Evolutionary conservation across 768 basidiomycete species (phyloP).

Genomic region (Calocybe cyanea): DNA sequence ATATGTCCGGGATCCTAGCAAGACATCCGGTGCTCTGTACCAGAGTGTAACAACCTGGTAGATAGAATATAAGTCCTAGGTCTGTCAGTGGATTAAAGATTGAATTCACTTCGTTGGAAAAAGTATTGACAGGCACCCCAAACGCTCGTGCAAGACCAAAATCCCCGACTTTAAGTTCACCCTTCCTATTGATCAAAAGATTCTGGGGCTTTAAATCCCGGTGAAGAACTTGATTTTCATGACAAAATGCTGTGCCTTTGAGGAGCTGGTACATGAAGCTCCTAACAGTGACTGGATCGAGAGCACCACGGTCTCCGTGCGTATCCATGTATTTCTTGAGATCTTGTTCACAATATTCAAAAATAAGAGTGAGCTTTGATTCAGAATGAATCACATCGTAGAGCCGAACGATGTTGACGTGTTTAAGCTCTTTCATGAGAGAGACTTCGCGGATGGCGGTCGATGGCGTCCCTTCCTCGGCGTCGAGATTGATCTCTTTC

Average conservation of each 20-base stretch:
- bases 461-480: constrained; percentile 97
- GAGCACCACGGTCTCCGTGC: constrained; percentile 91
- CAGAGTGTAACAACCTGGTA: constrained; percentile 91
- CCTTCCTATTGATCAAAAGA: constrained; percentile 93
- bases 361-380: constrained; percentile 95
- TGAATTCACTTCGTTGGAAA: constrained; percentile 81
- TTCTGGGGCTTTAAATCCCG: constrained; percentile 99
- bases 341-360: constrained; percentile 98
- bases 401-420: constrained; percentile 96
- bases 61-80: constrained; percentile 7
- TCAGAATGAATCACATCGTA: constrained; percentile 99
- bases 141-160: constrained; percentile 97
- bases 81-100: background rate
- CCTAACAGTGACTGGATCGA: constrained; percentile 86
- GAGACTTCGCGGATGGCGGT: constrained; percentile 99
- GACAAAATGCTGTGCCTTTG: constrained; percentile 97
- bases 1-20: constrained; percentile 95
- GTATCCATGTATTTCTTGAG: constrained; percentile 99
- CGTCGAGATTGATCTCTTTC: constrained; percentile 99
- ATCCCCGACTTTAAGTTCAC: constrained; percentile 95
- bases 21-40: constrained; percentile 98
- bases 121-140: constrained; percentile 98
- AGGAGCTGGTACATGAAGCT: constrained; percentile 98
- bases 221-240: constrained; percentile 97
- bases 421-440: constrained; percentile 99